These are phyloP conservation scores for Candida labiduridarum DNA, from an alignment of 1,139 yeast genomes.

Conservation along the genomic window DNA sequence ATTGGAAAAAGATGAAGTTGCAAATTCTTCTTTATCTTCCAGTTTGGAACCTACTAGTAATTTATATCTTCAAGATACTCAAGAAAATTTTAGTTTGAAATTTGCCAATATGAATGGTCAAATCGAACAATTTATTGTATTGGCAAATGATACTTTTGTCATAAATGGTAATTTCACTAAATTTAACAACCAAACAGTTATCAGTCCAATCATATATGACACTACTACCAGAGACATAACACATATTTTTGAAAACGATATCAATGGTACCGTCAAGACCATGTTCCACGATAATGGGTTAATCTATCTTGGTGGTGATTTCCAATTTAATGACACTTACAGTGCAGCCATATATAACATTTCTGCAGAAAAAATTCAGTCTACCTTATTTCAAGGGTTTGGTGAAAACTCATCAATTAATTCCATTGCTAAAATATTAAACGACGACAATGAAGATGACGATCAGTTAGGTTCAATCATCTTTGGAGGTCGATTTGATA, in stretches of 20 bases:
- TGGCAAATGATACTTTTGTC: conserved; percentile 35
- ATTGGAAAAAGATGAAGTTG: conserved; percentile 9
- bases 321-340: conserved; percentile 54
- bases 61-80: conserved; percentile 34
- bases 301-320: conserved; percentile 82
- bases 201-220: conserved; percentile 60
- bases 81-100: conserved; percentile 30
- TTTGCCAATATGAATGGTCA: conserved; percentile 39
- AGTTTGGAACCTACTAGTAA: conserved; percentile 17
- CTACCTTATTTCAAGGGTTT: conserved; percentile 80
- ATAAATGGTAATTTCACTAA: conserved; percentile 46
- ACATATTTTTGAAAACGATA: conserved; percentile 32
- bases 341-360: conserved; percentile 72
- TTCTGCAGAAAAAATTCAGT: conserved; percentile 39
- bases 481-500: conserved; percentile 77
- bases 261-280: conserved; percentile 55
- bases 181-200: conserved; percentile 37
- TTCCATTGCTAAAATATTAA: conserved; percentile 58
- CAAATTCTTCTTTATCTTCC: conserved; percentile 11
- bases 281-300: conserved; percentile 48
- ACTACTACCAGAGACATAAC: conserved; percentile 44
- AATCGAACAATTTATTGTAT: conserved; percentile 29
- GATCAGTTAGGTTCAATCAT: conserved; percentile 49
- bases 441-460: conserved; percentile 23
- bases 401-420: conserved; percentile 60